Base-by-base conservation (phyloP, 1,284 basidiomycete genomes). In the Ceratobasidium sp. region DNA sequence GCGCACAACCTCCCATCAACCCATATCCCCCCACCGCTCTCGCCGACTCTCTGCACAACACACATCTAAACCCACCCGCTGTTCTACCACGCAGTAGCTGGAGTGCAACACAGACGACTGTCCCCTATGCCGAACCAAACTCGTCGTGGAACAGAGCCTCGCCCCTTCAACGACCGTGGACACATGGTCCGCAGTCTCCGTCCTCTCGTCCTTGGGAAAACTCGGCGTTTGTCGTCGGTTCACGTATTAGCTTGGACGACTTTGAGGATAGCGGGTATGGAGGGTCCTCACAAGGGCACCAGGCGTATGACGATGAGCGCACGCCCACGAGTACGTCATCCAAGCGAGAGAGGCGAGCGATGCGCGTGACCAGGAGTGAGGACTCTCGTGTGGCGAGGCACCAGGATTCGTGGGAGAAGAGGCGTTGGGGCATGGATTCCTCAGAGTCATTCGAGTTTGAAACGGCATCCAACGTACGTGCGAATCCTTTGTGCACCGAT, bases 211-310 rank as follows among this genome's bases (percentile, higher is more conserved):
- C 67, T 30, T 71, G 67, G 67, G 67, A 71, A 45, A 41, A 30
- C 18, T 71, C 67, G 2, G 67, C 67, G 30, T 71, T 71, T 50
- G 57, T 57, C 2, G 41, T 60, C 30, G 67, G 67, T 21, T 48
- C 53, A 21, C 53, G 45, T 34, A 43, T 71, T 0, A 30, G 46
- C 34, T 28, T 71, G 45, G 57, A 57, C 23, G 45, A 59, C 32
- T 61, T 39, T 26, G 61, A 64, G 43, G 67, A 71, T 41, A 71
- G 67, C 46, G 67, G 67, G n/a, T 71, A 71, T 23, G 67, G 57
- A 23, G 67, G 57, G 26, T 71, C 67, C 16, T 48, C 67, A n/a
- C 67, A 71, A 18, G 67, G 55, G 18, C 53, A 71, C 23, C 43
- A 62, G 26, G 45, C 28, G 30, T 30, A 30, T 16, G 45, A 62